These are phyloP conservation scores for Aeschynomene evenia DNA, from an alignment of 306 rosid genomes.

Conservation along the genomic window DNA sequence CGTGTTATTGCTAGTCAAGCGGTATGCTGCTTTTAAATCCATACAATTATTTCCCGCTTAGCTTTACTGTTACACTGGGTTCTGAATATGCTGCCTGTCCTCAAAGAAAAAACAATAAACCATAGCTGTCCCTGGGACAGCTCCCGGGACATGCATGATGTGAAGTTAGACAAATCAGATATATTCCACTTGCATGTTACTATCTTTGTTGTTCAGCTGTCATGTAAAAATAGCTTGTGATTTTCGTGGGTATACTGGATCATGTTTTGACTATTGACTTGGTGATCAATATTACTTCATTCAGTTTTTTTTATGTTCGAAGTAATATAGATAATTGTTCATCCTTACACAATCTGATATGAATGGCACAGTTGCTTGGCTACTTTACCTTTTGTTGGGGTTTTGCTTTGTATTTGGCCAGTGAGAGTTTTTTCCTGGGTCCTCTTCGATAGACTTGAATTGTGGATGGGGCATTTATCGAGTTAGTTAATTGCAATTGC, in stretches of 20 bases:
- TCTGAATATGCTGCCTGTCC: conserved; percentile 11
- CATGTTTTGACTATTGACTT: neutral
- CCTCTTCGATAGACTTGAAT: neutral
- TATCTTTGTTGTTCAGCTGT: neutral
- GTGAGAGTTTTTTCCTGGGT: neutral
- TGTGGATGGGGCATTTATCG: conserved; percentile 1
- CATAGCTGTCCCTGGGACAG: neutral
- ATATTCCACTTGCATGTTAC: conserved; percentile 16
- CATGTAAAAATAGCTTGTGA: conserved; percentile 8
- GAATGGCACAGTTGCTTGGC: too few species aligned
- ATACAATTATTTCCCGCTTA: neutral
- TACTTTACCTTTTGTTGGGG: neutral
- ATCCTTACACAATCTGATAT: neutral
- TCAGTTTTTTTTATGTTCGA: neutral
- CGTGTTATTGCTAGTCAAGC: conserved; percentile 92
- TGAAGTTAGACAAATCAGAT: neutral
- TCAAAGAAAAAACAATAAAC: neutral
- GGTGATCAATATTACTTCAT: neutral
- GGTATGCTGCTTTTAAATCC: conserved; percentile 47
- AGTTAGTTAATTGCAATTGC: neutral
- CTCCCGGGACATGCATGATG: neutral
- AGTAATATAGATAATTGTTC: neutral
- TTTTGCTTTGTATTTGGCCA: conserved; percentile 9
- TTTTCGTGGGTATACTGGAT: neutral
- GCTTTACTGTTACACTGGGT: neutral